Conservation (phyloP, 2,329 filamentous ascomycete genomes). For the Leptodontidium sp. region DNA sequence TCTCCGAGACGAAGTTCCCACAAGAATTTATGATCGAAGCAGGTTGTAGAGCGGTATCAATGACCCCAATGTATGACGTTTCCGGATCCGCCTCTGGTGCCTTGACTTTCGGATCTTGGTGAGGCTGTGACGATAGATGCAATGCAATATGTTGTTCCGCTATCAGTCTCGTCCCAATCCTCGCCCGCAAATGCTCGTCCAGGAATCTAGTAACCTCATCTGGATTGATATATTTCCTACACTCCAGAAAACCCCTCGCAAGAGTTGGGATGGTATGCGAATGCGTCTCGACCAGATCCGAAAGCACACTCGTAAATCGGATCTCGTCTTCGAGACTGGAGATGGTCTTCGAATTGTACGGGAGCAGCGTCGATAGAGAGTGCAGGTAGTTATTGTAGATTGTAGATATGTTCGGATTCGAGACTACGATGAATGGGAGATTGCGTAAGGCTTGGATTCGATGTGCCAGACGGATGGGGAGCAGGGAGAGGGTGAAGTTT, state of each 20-base stretch:
- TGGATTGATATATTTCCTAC: slow-evolving; percentile 85
- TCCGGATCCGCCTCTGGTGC: slow-evolving; percentile 58
- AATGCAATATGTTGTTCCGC: slow-evolving; percentile 97
- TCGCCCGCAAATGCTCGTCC: slow-evolving; percentile 90
- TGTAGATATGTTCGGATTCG: slow-evolving; percentile 92
- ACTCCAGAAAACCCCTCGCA: slow-evolving; percentile 92
- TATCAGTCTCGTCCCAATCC: slow-evolving; percentile 92
- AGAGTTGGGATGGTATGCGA: slow-evolving; percentile 93
- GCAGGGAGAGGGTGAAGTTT: slow-evolving; percentile 92
- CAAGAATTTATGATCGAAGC: slow-evolving; percentile 84
- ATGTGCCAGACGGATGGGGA: slow-evolving; percentile 91
- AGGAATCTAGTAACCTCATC: slow-evolving; percentile 88
- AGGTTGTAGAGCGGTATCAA: slow-evolving; percentile 88
- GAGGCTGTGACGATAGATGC: slow-evolving; percentile 78
- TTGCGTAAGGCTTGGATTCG: slow-evolving; percentile 93
- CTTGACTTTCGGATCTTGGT: slow-evolving; percentile 64
- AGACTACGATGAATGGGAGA: slow-evolving; percentile 95
- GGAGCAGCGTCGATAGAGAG: slow-evolving; percentile 87
- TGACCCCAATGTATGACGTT: slow-evolving; percentile 87
- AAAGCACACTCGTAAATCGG: slow-evolving; percentile 89
- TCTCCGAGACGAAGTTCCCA: slow-evolving; percentile 90
- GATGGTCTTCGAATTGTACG: slow-evolving; percentile 69
- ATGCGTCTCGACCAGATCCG: slow-evolving; percentile 95
- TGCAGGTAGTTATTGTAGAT: slow-evolving; percentile 98
- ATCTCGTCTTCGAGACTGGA: slow-evolving; percentile 86